phyloP scores from a whole-genome alignment of 1,284 basidiomycete genomes.

The Ustilago loliicola region DNA sequence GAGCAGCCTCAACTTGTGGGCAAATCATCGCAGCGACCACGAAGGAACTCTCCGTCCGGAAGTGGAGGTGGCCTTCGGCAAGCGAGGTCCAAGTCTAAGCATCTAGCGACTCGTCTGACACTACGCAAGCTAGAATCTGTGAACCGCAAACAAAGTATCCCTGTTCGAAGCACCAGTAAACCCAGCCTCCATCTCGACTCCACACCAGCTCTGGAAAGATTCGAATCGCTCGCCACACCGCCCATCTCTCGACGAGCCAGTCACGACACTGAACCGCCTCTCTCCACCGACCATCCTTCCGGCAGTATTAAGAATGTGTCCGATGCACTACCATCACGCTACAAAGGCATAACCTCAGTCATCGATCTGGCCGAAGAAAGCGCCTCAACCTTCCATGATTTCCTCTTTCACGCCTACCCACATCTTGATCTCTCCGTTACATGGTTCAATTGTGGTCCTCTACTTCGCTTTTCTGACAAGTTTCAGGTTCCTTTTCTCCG shows the following conservation, averaged over 20 bases:
- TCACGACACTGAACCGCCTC: neutral
- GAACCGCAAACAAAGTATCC: slow-evolving; percentile 1
- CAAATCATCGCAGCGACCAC: neutral
- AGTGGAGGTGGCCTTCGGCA: neutral
- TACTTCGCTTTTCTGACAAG: slow-evolving; percentile 58
- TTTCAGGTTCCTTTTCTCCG: slow-evolving; percentile 55
- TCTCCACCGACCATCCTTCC: neutral
- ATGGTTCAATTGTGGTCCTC: slow-evolving; percentile 50
- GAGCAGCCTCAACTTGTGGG: no score
- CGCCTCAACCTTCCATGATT: slow-evolving; percentile 54
- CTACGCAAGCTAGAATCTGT: slow-evolving; percentile 30
- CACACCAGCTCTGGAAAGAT: slow-evolving; percentile 10
- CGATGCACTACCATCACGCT: slow-evolving; percentile 7
- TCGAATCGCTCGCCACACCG: slow-evolving; percentile 45
- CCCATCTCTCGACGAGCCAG: slow-evolving; percentile 31
- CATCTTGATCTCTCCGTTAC: slow-evolving; percentile 54
- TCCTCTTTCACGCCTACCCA: slow-evolving; percentile 56
- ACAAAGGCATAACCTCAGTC: slow-evolving; percentile 29
- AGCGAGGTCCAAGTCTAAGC: slow-evolving; percentile 22
- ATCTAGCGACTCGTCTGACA: slow-evolving; percentile 22
- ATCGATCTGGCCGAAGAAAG: slow-evolving; percentile 56
- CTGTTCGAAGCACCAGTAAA: slow-evolving; percentile 20
- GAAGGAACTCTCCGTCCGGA: slow-evolving; percentile 3
- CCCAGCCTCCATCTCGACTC: neutral
- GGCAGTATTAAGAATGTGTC: neutral